Percentiles rank a stretch among this genome's conserved stretches.
These are phyloP conservation scores for Neospora caninum DNA, from an alignment of 169 alveolate genomes.

Conservation along the genomic window DNA sequence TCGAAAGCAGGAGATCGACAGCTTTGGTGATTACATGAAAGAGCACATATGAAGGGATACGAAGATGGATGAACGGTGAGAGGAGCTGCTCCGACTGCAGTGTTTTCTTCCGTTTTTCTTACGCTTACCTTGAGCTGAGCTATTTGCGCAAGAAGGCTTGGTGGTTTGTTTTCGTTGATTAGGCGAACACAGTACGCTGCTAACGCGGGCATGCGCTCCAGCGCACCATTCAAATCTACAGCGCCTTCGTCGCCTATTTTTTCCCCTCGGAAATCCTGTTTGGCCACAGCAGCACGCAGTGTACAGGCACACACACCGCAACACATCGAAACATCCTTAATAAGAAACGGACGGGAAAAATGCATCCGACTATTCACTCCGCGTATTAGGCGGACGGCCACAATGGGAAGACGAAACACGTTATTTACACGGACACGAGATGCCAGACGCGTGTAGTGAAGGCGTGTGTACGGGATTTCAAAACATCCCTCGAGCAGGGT, in stretches of 20 bases:
- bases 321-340: not conserved
- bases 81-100: not conserved
- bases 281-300: not conserved
- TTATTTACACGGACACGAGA: too few species aligned
- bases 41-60: not conserved
- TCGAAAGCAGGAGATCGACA: not conserved
- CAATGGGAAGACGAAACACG: too few species aligned
- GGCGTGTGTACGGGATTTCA: too few species aligned
- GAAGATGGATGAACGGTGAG: not conserved
- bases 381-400: too few species aligned
- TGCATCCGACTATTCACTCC: too few species aligned
- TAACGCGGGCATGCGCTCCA: constrained; percentile 51
- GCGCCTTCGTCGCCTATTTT: constrained; percentile 3
- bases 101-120: not conserved
- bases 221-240: constrained; percentile 39
- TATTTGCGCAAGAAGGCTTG: constrained; percentile 36
- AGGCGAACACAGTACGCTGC: constrained; percentile 58
- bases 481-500: not conserved
- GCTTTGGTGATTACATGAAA: not conserved
- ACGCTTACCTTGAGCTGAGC: constrained; percentile 52
- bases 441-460: too few species aligned
- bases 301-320: not conserved
- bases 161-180: constrained; percentile 47
- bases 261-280: constrained; percentile 50
- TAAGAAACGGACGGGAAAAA: not conserved